phyloP scores from a whole-genome alignment of 2,329 filamentous ascomycete species.

The Sclerotinia trifoliorum region DNA sequence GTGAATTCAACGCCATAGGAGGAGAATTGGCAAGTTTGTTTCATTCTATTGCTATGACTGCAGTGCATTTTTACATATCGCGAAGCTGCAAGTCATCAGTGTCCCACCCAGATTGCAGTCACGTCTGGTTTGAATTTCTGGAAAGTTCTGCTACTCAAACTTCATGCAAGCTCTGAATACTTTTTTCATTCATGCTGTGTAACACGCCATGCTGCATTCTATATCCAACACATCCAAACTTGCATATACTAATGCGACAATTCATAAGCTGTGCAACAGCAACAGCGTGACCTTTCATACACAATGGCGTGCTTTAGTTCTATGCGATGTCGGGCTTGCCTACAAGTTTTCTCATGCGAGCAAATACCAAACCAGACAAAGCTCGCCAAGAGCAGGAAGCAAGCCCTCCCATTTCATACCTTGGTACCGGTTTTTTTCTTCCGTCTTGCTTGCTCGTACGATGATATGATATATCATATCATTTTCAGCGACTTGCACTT shows the following conservation, averaged over 20 bases:
- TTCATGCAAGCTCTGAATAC: neutral
- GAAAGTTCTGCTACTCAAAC: neutral
- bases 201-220: neutral
- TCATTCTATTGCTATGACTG: conserved; percentile 6
- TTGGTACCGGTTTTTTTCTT: conserved; percentile 7
- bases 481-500: neutral
- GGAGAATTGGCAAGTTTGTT: neutral
- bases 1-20: neutral
- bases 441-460: neutral
- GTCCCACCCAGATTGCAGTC: neutral
- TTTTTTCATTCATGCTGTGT: neutral
- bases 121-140: neutral
- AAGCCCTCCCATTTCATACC: conserved; percentile 13
- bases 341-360: neutral
- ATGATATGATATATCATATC: conserved; percentile 2
- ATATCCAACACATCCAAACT: neutral
- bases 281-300: neutral
- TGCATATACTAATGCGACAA: neutral
- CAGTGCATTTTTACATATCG: neutral
- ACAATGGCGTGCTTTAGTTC: neutral
- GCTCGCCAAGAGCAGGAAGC: neutral
- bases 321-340: neutral
- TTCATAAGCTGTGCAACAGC: neutral
- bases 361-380: neutral
- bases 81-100: conserved; percentile 6